These are phyloP conservation scores for Lachancea waltii DNA, from an alignment of 805 yeast genomes.

Conservation along the genomic window DNA sequence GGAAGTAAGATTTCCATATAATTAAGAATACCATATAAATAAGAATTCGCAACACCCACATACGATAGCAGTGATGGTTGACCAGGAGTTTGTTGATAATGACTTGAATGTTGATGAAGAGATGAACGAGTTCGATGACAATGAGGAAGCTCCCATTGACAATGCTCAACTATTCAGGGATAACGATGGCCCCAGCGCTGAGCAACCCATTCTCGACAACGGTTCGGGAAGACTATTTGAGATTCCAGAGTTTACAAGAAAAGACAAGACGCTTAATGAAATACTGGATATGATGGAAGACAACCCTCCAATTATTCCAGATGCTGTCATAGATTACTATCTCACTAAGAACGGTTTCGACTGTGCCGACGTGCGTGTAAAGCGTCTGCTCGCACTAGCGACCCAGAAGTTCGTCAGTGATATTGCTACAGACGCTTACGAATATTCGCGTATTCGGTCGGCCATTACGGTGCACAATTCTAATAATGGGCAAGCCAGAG, in stretches of 20 bases:
- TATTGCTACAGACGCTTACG: slow-evolving; percentile 94
- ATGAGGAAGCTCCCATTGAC: slow-evolving; percentile 29
- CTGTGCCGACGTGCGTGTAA: slow-evolving; percentile 68
- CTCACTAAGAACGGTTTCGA: slow-evolving; percentile 79
- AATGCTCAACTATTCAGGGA: slow-evolving; percentile 17
- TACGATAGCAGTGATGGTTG: slow-evolving; percentile 4
- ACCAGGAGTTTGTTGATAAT: slow-evolving; percentile 2
- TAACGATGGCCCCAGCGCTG: slow-evolving; percentile 14
- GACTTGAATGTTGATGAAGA: slow-evolving; percentile 21
- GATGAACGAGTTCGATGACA: slow-evolving; percentile 33
- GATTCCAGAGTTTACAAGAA: slow-evolving; percentile 62
- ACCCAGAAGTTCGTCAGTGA: slow-evolving; percentile 94
- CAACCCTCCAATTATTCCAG: slow-evolving; percentile 93
- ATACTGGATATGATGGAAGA: slow-evolving; percentile 86
- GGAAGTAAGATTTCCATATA: too few relatives aligned
- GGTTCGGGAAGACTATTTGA: slow-evolving; percentile 37
- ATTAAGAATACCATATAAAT: too few relatives aligned
- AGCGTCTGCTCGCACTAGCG: slow-evolving; percentile 83
- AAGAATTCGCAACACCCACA: too few relatives aligned
- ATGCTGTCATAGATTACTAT: slow-evolving; percentile 91
- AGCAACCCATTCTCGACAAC: slow-evolving; percentile 25
- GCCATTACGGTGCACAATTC: slow-evolving; percentile 79
- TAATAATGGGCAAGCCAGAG: slow-evolving; percentile 78
- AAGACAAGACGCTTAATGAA: slow-evolving; percentile 78
- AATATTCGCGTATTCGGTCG: slow-evolving; percentile 88